A percentile compares a stretch with the other conserved stretches of the same genome.
These are phyloP conservation scores for Boletus rubroflammeus DNA, from an alignment of 768 basidiomycete species.

Conservation along the genomic window DNA sequence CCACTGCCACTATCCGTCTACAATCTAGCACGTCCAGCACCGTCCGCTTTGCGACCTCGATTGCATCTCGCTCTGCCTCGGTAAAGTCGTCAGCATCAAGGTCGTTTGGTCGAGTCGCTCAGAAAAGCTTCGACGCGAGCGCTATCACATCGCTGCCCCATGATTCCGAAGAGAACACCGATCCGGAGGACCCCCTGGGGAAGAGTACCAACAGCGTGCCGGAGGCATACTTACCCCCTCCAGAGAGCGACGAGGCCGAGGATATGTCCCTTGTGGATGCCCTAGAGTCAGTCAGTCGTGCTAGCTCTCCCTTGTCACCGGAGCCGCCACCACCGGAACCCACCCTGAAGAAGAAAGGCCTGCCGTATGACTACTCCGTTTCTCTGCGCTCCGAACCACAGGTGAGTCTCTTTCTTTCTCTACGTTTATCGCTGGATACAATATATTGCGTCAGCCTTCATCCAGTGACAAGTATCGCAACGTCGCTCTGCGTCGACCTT, in stretches of 20 bases:
- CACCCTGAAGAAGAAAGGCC: conserved; percentile 51
- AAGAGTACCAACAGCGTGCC: conserved; percentile 51
- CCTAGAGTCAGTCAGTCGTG: conserved; percentile 51
- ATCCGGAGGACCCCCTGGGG: conserved; percentile 36
- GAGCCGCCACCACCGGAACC: conserved; percentile 33
- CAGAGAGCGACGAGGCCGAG: conserved; percentile 41
- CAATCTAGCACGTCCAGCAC: conserved; percentile 50
- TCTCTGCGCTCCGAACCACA: conserved; percentile 60
- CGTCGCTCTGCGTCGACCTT: conserved; percentile 52
- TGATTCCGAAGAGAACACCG: conserved; percentile 32
- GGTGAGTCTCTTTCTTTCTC: conserved; percentile 34
- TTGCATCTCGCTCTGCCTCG: conserved; percentile 41
- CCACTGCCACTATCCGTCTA: conserved; percentile 48
- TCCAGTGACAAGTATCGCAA: conserved; percentile 63
- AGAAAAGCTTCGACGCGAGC: conserved; percentile 59
- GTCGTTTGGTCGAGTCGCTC: conserved; percentile 30
- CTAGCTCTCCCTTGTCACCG: conserved; percentile 46
- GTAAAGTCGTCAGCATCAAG: conserved; percentile 35
- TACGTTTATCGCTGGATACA: background rate
- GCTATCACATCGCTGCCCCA: conserved; percentile 52
- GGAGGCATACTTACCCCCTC: conserved; percentile 49
- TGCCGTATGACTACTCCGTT: conserved; percentile 49
- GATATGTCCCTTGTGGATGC: conserved; percentile 55
- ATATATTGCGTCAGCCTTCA: conserved; percentile 46
- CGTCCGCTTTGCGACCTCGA: conserved; percentile 49